Evolutionary conservation across 805 yeast species (phyloP), one percentile per base, ranked within the genome.

Genomic region (Grigorovia transvaalensis): DNA sequence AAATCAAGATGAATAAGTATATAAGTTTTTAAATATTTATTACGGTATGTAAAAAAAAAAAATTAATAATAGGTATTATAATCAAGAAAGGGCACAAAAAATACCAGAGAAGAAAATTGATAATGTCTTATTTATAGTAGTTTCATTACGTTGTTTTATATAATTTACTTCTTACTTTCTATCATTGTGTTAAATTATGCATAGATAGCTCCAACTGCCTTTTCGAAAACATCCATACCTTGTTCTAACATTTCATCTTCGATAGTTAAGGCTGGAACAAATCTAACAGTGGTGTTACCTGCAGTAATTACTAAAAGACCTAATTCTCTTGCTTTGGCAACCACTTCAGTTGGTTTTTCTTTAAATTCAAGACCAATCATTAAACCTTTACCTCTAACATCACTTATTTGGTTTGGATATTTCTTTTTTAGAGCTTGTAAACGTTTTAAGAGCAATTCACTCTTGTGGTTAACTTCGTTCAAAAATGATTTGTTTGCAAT

Each of bases 191-290:
- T 29, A 7, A 38, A 15, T 49, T 50, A 57, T 19, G 53, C 55
- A 53, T 62, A 61, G 2, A 62, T 60, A n/a, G 59, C 51, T 19
- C 55, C 60, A 20, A 55, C 51, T 12, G 57, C 54, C 35, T 74
- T 65, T 52, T 78, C 84, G 53, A 91, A 78, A 45, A 89, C 78
- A 13, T 74, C 75, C 49, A 93, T 68, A 38, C 98, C 99, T 56
- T 80, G 78, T 45, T 74, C 74, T 44, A 88, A 80, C 43, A 76
- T 80, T 30, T 80, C 82, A 50, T 83, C 81, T 30, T 81, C 82
- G 54, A 90, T 88, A 58, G 85, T 89, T 64, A 93, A 75, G 8
- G 98, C 93, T 35, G 99, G 99, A 33, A 91, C 93, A 56, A 93
- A 75, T 70, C 99, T 80, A 50, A 93, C 72, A 9, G 93, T 91